Evolutionary conservation across 192 early-diverging fungal genomes (phyloP), one percentile per base, ranked within the genome.

Genomic region (Helicostylum pulchrum): DNA sequence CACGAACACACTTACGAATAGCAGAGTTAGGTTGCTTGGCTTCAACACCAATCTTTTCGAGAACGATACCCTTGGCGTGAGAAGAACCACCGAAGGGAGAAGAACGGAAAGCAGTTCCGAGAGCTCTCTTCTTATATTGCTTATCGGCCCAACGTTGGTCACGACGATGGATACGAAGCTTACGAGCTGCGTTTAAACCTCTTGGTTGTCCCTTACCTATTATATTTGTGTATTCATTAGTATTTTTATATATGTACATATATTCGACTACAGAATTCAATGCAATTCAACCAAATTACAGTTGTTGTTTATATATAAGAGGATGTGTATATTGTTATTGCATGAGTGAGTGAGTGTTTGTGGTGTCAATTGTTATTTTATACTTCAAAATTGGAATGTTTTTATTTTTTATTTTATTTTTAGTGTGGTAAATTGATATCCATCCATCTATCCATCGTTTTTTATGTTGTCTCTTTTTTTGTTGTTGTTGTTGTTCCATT

Each of bases 1-100:
- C 96, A 93, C 97, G 95, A 71, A 99, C 94, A 86, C 96, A 98
- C 88, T 99, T 99, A 85, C 97, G 94, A 90, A 99, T 99, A 67
- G 97, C 97, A 85, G 97, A 99, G 92, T 99, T 99, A 77, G 97
- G 97, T 83, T 99, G 97, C 83, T 99, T 99, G 80, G 97, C 94
- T 87, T 99, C 97, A 77, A 99, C 93, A 92, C 96, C 97, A 82
- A 99, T 97, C 89, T 99, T 99, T 87, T 99, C 97, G 63, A 99
- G 88, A 58, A 97, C 94, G 77, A 99, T 99, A 66, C 97, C 97
- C 92, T 99, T 99, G 80, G 97, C 97, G 86, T 99, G 97, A 58
- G 97, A 99, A 51, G 97, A 91, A 52, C 95, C 97, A 85, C 93
- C 95, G 86, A 99, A 99, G 36, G 97, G 97, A 75, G 94, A 96